Evolutionary conservation across 2,329 filamentous ascomycete genomes (phyloP).

Genomic region (Daldinia eschscholtzii): DNA sequence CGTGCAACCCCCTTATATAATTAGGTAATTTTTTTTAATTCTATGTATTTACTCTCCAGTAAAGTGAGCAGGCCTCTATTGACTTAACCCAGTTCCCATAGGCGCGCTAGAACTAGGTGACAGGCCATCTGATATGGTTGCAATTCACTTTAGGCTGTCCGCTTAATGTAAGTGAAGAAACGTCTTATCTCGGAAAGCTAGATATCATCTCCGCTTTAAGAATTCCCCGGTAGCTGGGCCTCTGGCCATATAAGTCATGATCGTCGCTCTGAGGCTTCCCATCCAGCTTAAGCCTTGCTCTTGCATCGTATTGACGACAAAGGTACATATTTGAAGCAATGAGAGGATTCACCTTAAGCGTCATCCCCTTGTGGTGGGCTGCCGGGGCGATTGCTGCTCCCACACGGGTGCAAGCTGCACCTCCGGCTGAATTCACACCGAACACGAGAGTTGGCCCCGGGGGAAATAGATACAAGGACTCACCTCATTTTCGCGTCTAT

Average conservation of each 20-base stretch:
- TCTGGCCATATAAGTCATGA: constrained; percentile 31
- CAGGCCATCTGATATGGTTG: constrained; percentile 13
- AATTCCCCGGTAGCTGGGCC: not conserved
- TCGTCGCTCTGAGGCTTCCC: constrained; percentile 13
- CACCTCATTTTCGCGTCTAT: constrained; percentile 58
- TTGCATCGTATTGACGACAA: not conserved
- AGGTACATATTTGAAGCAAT: constrained; percentile 15
- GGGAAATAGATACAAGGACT: constrained; percentile 53
- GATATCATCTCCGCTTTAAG: constrained; percentile 24
- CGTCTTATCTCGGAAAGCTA: constrained; percentile 26
- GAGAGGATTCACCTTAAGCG: constrained; percentile 17
- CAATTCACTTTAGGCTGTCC: constrained; percentile 44
- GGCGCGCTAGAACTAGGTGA: not conserved
- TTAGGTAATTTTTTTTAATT: not conserved
- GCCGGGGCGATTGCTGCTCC: constrained; percentile 29
- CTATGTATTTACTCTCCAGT: not conserved
- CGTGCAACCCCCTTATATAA: not conserved
- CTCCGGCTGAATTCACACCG: constrained; percentile 49
- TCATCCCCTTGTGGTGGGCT: constrained; percentile 29
- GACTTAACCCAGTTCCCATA: not conserved
- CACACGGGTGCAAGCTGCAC: constrained; percentile 34
- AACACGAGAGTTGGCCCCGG: constrained; percentile 51
- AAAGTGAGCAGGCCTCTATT: not conserved
- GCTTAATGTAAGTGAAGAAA: constrained; percentile 34
- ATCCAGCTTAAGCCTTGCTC: constrained; percentile 6